phyloP scores from a whole-genome alignment of 441 rosid species.

The Raphanus hybrid region DNA sequence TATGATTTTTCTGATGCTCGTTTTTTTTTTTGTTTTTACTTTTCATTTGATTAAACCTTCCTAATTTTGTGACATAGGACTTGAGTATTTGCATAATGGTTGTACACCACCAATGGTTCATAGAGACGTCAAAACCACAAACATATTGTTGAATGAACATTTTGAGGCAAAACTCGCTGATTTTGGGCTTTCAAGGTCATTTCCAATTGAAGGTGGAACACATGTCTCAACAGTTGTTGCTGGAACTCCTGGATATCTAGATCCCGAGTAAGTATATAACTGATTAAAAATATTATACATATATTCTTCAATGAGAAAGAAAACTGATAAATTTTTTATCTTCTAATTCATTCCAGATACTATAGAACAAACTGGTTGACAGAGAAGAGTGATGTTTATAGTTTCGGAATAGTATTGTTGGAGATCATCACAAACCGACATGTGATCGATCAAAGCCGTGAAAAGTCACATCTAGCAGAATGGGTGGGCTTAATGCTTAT shows the following conservation, averaged over 20 bases:
- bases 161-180: conserved; percentile 50
- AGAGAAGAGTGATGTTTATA: conserved; percentile 51
- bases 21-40: neutral
- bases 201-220: conserved; percentile 36
- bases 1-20: neutral
- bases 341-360: conserved; percentile 31
- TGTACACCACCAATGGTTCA: conserved; percentile 53
- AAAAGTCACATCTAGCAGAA: conserved; percentile 36
- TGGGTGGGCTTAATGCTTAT: conserved; percentile 52
- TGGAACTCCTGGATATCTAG: conserved; percentile 48
- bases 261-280: conserved; percentile 50
- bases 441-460: conserved; percentile 32
- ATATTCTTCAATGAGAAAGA: neutral
- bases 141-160: conserved; percentile 47
- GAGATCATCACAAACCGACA: conserved; percentile 43
- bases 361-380: conserved; percentile 34
- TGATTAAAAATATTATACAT: too few species aligned
- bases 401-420: conserved; percentile 49
- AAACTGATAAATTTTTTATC: neutral
- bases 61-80: conserved; percentile 13
- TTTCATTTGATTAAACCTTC: neutral
- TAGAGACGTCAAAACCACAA: conserved; percentile 53
- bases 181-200: conserved; percentile 51
- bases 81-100: conserved; percentile 39
- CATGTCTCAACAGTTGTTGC: conserved; percentile 49